Evolutionary conservation across 1,284 basidiomycete species (phyloP), one percentile per base, ranked within the genome.

Genomic region (Trichosporon coremiiforme): DNA sequence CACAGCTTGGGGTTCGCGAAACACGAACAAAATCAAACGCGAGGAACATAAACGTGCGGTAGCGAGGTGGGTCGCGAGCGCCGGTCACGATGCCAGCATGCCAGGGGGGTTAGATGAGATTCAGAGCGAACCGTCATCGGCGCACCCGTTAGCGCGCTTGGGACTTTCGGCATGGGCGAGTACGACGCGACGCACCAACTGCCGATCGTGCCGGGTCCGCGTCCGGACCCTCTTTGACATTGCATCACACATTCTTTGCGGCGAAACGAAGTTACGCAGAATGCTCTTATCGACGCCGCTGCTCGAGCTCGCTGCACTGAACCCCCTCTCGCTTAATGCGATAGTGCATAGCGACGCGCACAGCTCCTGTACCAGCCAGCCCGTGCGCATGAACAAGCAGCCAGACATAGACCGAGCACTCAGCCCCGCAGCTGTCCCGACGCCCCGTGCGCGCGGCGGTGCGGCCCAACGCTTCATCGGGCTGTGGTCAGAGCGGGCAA

Each of bases 101-200:
- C 41, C 41, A 45, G 41, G 41, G 41, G 25, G 41, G 41, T 6
- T 45, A 45, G 41, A 45, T 45, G 17, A n/a, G 38, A 4, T 41
- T 41, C 12, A 41, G 38, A 12, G 38, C 38, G 17, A 45, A 4
- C 20, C 20, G 50, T 9, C 22, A 22, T 25, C 50, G 50, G 50
- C n/a, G 20, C 50, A 53, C 50, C 50, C 50, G 22, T 17, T 53
- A 53, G 50, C 50, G 50, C 50, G 50, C 20, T 10, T 20, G 45
- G 36, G 36, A 12, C 36, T 38, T 25, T n/a, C 50, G 50, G n/a
- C 50, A 53, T 53, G 50, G 22, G 50, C 22, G 50, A 53, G 22
- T 53, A 53, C 50, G 50, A 53, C 50, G 50, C 50, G 50, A 53
- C 50, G 20, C n/a, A 25, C 22, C 50, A 22, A 25, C 50, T 53